Evolutionary conservation across 2,329 filamentous ascomycete species (phyloP), one percentile per base, ranked within the genome.

Genomic region (Westerdykella aurantiaca): DNA sequence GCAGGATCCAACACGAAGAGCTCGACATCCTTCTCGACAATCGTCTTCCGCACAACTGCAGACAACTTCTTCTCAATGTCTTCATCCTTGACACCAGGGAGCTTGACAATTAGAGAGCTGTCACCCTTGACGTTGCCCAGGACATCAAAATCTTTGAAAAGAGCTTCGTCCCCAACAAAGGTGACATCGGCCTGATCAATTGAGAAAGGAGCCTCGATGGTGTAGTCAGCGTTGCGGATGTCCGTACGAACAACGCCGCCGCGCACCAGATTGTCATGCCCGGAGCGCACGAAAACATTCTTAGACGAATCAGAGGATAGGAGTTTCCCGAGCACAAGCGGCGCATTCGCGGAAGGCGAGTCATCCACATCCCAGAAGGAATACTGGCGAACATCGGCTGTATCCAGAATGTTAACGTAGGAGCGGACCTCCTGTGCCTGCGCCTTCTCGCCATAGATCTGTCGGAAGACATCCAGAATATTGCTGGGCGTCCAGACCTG

Each of bases 301-400:
- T 74, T 74, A 0, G 77, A 68, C 9, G 78, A 78, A 55, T 83
- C 79, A 25, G 72, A 74, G 3, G 81, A 78, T 31, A 85, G 67
- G 7, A 82, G 72, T 60, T 81, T 75, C 34, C 76, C 79, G 39
- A 85, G 63, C 37, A 72, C 78, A 17, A 78, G 70, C 10, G 88
- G 83, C 1, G 88, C 82, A 46, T 74, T 74, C 41, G 77, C 75
- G 41, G 84, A 78, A 1, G 74, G 69, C 22, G 89, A 89, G 65
- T 82, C 79, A 61, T 95, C 91, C 34, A 86, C 66, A 55, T 96
- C 87, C 89, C 90, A 97, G 78, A 98, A 96, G 11, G 83, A 84
- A 72, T 93, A 97, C 69, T 97, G 86, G 66, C 87, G 79, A 16
- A 83, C 81, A 16, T 69, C 65, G n/a, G 72, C 63, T 17, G 61